phyloP scores from a whole-genome alignment of 768 basidiomycete genomes.

The Termitomyces sp. region DNA sequence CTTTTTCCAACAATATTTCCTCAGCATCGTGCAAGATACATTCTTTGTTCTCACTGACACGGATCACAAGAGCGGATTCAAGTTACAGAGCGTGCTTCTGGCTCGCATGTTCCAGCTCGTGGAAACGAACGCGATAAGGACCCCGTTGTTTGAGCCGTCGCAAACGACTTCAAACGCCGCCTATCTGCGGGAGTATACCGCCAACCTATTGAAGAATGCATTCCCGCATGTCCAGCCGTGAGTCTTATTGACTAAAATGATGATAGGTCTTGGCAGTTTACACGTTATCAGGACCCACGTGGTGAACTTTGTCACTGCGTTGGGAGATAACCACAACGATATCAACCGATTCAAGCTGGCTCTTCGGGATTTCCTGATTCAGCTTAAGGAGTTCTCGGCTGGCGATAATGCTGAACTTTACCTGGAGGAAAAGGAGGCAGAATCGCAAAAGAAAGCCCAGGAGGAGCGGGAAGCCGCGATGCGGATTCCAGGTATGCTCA shows the following conservation, averaged over 20 bases:
- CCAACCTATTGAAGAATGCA: conserved; percentile 78
- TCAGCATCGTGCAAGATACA: conserved; percentile 90
- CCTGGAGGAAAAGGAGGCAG: conserved; percentile 92
- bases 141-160: conserved; percentile 80
- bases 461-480: conserved; percentile 86
- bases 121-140: conserved; percentile 71
- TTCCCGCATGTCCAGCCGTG: conserved; percentile 92
- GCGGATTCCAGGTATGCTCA: conserved; percentile 97
- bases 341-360: conserved; percentile 90
- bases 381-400: conserved; percentile 91
- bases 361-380: conserved; percentile 95
- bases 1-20: conserved; percentile 96
- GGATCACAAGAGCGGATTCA: conserved; percentile 99
- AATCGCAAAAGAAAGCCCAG: conserved; percentile 68
- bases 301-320: conserved; percentile 57
- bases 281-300: conserved; percentile 55
- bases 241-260: conserved; percentile 22
- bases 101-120: conserved; percentile 92
- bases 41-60: conserved; percentile 97
- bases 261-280: conserved; percentile 1
- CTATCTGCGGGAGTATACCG: conserved; percentile 83
- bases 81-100: conserved; percentile 88
- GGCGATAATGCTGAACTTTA: conserved; percentile 90
- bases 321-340: conserved; percentile 72
- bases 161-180: conserved; percentile 68